A percentile compares a stretch with the other conserved stretches of the same genome.
phyloP scores from a whole-genome alignment of 164 flowering plant species.

The Stephania cephalantha region DNA sequence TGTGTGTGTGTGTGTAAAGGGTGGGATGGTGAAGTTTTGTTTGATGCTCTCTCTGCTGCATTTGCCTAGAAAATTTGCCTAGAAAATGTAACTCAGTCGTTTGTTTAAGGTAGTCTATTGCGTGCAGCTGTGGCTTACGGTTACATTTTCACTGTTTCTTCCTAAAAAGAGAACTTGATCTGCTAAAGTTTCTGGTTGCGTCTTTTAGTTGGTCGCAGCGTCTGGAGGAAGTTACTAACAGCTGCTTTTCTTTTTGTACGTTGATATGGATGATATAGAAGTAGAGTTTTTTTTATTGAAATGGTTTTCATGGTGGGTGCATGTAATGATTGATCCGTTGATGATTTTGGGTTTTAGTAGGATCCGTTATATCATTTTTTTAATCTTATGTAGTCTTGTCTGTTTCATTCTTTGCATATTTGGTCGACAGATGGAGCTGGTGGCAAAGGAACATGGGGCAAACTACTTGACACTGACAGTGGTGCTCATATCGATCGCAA shows the following conservation, averaged over 20 bases:
- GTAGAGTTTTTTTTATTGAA: background rate
- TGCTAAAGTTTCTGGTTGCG: no score
- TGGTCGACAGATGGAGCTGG: slow-evolving; percentile 84
- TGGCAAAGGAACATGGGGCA: slow-evolving; percentile 99
- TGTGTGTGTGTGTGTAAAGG: no score
- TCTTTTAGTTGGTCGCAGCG: no score
- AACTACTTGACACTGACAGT: slow-evolving; percentile 76
- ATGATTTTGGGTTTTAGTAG: background rate
- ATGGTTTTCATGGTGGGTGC: background rate
- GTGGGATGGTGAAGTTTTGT: no score
- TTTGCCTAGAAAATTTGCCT: no score
- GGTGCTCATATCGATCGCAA: slow-evolving; percentile 80
- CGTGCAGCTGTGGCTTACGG: no score
- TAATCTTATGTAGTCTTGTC: background rate
- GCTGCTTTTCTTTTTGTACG: background rate
- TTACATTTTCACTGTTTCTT: no score
- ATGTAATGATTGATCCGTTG: background rate
- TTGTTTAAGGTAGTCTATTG: no score
- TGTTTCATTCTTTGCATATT: background rate
- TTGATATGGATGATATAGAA: background rate
- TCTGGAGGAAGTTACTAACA: background rate
- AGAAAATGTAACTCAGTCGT: no score
- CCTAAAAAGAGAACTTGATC: no score
- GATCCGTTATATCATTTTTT: background rate
- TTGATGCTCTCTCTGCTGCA: no score